Percentiles rank a stretch among this genome's conserved stretches.
phyloP scores from a whole-genome alignment of 805 yeast genomes.

The Scheffersomyces stipitis region DNA sequence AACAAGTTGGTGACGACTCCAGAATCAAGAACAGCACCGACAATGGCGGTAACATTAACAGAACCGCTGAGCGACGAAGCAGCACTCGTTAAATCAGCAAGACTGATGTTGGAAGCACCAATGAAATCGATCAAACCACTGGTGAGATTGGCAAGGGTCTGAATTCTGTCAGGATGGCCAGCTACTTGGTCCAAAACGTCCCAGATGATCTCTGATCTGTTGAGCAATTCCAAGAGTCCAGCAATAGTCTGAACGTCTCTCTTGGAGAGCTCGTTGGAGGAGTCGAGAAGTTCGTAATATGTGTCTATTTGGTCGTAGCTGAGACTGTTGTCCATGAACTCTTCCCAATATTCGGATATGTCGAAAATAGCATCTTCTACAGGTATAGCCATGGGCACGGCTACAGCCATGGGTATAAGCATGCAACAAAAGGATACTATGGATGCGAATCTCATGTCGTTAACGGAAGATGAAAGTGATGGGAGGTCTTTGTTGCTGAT shows the following conservation, averaged over 20 bases:
- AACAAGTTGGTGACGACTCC: constrained; percentile 34
- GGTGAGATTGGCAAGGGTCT: constrained; percentile 32
- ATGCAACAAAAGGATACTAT: background rate
- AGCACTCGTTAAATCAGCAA: constrained; percentile 1
- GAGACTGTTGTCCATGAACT: constrained; percentile 8
- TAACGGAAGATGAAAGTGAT: background rate
- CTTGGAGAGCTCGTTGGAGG: constrained; percentile 8
- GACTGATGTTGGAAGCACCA: constrained; percentile 2
- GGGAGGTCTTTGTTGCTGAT: too few species aligned
- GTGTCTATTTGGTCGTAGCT: constrained; percentile 8
- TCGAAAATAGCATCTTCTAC: constrained; percentile 17
- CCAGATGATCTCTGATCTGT: constrained; percentile 34
- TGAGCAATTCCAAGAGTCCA: constrained; percentile 21
- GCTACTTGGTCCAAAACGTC: constrained; percentile 35
- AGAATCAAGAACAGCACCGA: constrained; percentile 26
- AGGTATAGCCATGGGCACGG: constrained; percentile 21
- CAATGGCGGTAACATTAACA: constrained; percentile 21
- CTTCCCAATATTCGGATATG: constrained; percentile 14
- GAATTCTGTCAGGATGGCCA: constrained; percentile 26
- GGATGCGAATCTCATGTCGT: background rate
- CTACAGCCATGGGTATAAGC: constrained; percentile 7
- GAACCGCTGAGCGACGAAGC: constrained; percentile 4
- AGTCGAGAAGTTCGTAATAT: background rate
- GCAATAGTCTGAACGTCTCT: constrained; percentile 27
- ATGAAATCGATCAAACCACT: constrained; percentile 19